These are phyloP conservation scores for Boletus semigastroideus DNA, from an alignment of 1,284 basidiomycete species.

Conservation along the genomic window DNA sequence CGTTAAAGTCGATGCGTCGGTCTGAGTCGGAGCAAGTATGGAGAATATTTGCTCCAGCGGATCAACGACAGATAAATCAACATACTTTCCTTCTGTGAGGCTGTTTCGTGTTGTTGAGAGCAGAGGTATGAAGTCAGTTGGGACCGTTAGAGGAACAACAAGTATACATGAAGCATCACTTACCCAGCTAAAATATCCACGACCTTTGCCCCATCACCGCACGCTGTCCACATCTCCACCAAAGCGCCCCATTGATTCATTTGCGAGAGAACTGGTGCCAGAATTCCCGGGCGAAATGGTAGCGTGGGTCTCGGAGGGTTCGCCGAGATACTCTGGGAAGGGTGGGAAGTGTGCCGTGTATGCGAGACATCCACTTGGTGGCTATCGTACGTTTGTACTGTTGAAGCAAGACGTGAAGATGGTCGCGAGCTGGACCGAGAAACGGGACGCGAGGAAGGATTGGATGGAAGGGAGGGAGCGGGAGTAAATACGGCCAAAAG, in stretches of 20 bases:
- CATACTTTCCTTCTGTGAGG: conserved; percentile 68
- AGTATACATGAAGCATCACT: conserved; percentile 28
- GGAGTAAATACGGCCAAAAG: conserved; percentile 24
- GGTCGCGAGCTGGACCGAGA: conserved; percentile 26
- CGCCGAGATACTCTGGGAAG: conserved; percentile 2
- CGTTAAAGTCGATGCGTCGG: conserved; percentile 9
- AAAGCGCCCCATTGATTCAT: conserved; percentile 39
- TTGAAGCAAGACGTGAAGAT: conserved; percentile 24
- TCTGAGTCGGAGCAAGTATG: conserved; percentile 43
- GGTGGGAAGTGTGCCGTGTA: conserved; percentile 5
- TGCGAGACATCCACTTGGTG: conserved; percentile 11
- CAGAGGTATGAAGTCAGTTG: neutral
- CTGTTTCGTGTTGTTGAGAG: conserved; percentile 37
- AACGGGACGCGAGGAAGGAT: conserved; percentile 17
- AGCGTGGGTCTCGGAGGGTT: neutral
- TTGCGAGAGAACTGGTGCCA: conserved; percentile 82
- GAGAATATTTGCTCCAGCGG: conserved; percentile 69
- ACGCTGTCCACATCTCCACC: conserved; percentile 29
- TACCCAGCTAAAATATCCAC: conserved; percentile 61
- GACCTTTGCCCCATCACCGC: conserved; percentile 20
- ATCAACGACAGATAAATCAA: conserved; percentile 58
- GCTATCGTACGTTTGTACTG: conserved; percentile 8
- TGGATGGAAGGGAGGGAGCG: conserved; percentile 1
- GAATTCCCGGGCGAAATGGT: conserved; percentile 46
- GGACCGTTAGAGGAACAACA: neutral